These are phyloP conservation scores for Periglandula ipomoeae DNA, from an alignment of 2,329 filamentous ascomycete species.

Conservation along the genomic window DNA sequence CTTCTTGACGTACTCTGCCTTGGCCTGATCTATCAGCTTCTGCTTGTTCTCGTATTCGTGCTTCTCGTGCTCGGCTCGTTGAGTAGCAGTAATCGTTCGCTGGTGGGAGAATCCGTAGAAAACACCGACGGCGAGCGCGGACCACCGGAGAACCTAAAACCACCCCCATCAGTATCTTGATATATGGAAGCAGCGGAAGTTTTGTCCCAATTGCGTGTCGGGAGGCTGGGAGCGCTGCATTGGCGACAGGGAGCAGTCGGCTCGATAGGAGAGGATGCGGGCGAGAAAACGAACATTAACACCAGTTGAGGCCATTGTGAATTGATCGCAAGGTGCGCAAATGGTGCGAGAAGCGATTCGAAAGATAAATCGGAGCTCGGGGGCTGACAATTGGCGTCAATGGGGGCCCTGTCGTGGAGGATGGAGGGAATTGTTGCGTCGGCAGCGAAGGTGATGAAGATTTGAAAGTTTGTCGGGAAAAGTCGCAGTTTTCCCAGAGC, in stretches of 20 bases:
- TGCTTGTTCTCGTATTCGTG: constrained; percentile 87
- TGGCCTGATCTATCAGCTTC: constrained; percentile 84
- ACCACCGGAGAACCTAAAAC: constrained; percentile 87
- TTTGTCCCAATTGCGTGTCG: constrained; percentile 1
- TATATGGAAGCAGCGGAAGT: neutral
- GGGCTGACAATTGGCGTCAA: constrained; percentile 33
- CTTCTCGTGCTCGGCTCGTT: constrained; percentile 62
- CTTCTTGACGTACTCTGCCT: constrained; percentile 74
- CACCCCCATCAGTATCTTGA: constrained; percentile 18
- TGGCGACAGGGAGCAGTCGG: neutral
- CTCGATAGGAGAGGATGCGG: constrained; percentile 15
- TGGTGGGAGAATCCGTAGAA: constrained; percentile 97
- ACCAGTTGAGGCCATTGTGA: constrained; percentile 57
- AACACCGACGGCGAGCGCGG: constrained; percentile 81
- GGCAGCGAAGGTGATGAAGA: constrained; percentile 28
- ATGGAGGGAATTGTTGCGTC: constrained; percentile 31
- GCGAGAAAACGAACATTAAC: constrained; percentile 49
- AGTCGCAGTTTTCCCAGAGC: constrained; percentile 35
- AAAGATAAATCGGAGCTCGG: constrained; percentile 24
- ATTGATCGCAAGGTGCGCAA: constrained; percentile 33
- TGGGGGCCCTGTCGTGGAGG: constrained; percentile 31
- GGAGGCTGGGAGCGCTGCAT: constrained; percentile 13
- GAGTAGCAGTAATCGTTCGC: constrained; percentile 62
- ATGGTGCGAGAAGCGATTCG: constrained; percentile 26
- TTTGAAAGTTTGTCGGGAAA: constrained; percentile 36